Evolutionary conservation across 1,284 basidiomycete genomes (phyloP).

Genomic region (Heterobasidion irregulare): DNA sequence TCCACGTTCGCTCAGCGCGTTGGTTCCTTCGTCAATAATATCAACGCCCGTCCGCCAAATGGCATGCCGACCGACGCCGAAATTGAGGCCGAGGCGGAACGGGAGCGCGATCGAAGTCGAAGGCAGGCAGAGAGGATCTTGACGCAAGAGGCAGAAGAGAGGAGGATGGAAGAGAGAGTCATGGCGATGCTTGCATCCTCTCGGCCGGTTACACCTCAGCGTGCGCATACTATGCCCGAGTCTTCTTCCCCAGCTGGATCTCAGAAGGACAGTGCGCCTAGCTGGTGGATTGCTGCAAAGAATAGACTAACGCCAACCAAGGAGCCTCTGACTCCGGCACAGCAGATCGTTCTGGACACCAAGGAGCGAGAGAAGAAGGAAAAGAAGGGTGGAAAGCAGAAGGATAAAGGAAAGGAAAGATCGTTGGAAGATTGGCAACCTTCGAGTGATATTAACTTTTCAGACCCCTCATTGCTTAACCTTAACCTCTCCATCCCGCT

Average conservation of each 20-base stretch:
- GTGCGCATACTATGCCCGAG: conserved; percentile 44
- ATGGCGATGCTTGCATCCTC: conserved; percentile 55
- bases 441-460: conserved; percentile 37
- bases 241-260: conserved; percentile 55
- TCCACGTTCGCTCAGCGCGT: conserved; percentile 64
- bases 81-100: conserved; percentile 67
- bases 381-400: conserved; percentile 29
- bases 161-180: conserved; percentile 65
- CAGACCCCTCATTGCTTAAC: conserved; percentile 39
- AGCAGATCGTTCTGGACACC: conserved; percentile 66
- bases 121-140: conserved; percentile 70
- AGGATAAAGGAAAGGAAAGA: conserved; percentile 27
- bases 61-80: conserved; percentile 62
- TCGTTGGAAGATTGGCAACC: conserved; percentile 43
- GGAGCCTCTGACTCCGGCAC: conserved; percentile 68
- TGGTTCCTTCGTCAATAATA: conserved; percentile 48
- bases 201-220: conserved; percentile 34
- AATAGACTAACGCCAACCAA: conserved; percentile 71
- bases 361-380: conserved; percentile 56
- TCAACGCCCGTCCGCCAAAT: conserved; percentile 32
- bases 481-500: conserved; percentile 29
- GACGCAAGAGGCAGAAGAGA: conserved; percentile 57
- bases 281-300: conserved; percentile 68
- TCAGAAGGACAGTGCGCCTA: conserved; percentile 40
- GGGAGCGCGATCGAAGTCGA: conserved; percentile 64